A percentile compares a stretch with the other conserved stretches of the same genome.
Conservation (phyloP, 2,329 filamentous ascomycete genomes). For the Davidsoniella virescens region DNA sequence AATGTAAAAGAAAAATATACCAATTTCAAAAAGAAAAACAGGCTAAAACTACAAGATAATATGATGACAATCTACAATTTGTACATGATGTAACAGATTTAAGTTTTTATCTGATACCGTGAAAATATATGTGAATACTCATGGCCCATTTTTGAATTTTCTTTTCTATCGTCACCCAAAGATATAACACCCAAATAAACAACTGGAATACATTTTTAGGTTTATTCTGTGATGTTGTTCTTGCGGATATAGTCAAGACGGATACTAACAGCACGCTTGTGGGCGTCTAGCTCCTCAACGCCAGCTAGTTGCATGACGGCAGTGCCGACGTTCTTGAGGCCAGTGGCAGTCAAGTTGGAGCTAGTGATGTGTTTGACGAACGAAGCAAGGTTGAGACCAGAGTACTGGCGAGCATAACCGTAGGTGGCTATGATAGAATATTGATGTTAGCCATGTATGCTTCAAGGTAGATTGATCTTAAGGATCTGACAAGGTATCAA, state of each 20-base stretch:
- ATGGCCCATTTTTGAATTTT: neutral
- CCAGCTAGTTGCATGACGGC: conserved; percentile 92
- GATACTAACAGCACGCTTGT: conserved; percentile 78
- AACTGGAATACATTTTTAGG: neutral
- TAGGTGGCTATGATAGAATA: conserved; percentile 55
- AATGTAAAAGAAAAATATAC: too few species aligned
- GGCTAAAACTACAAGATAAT: too few species aligned
- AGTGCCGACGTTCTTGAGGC: conserved; percentile 66
- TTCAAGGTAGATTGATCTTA: neutral
- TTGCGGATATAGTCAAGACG: conserved; percentile 40
- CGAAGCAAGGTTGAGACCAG: conserved; percentile 85
- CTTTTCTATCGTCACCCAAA: neutral
- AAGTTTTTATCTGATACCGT: too few species aligned
- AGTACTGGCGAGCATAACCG: conserved; percentile 96
- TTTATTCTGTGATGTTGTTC: conserved; percentile 11
- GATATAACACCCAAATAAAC: neutral
- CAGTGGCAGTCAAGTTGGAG: conserved; percentile 73
- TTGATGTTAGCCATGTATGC: conserved; percentile 14
- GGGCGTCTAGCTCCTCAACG: conserved; percentile 88
- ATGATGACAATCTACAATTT: too few species aligned
- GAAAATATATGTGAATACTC: neutral
- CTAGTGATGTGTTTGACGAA: conserved; percentile 98
- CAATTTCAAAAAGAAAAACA: too few species aligned
- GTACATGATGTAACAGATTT: too few species aligned
- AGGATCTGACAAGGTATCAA: neutral